phyloP scores from a whole-genome alignment of 2,329 filamentous ascomycete species.

The Colletotrichum truncatum region DNA sequence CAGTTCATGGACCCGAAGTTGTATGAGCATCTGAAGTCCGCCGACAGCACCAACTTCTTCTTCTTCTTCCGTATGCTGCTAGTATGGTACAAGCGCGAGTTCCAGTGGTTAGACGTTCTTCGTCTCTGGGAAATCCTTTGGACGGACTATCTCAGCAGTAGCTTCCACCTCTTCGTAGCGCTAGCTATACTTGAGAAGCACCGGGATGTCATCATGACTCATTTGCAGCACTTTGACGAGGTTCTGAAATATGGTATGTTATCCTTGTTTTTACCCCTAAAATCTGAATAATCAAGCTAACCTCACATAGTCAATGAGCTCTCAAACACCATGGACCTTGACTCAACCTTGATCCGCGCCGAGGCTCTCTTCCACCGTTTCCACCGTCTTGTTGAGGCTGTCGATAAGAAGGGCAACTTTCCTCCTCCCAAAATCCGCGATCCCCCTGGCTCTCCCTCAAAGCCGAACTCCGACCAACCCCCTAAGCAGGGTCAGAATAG shows the following conservation, averaged over 20 bases:
- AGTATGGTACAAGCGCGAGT: slow-evolving; percentile 99
- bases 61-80: slow-evolving; percentile 99
- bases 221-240: slow-evolving; percentile 94
- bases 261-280: neutral
- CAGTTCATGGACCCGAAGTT: slow-evolving; percentile 97
- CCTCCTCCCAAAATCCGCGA: slow-evolving; percentile 59
- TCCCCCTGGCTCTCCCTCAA: slow-evolving; percentile 19
- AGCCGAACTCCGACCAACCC: neutral
- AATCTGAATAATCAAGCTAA: slow-evolving; percentile 23
- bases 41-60: slow-evolving; percentile 98
- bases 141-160: slow-evolving; percentile 90
- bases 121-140: slow-evolving; percentile 92
- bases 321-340: slow-evolving; percentile 89
- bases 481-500: neutral
- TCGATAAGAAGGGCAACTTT: slow-evolving; percentile 92
- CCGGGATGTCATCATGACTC: slow-evolving; percentile 93
- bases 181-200: slow-evolving; percentile 96
- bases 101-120: slow-evolving; percentile 86
- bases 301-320: slow-evolving; percentile 93
- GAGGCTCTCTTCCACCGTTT: slow-evolving; percentile 91
- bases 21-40: slow-evolving; percentile 87
- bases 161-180: slow-evolving; percentile 95
- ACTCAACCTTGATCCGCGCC: slow-evolving; percentile 85
- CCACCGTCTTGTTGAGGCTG: slow-evolving; percentile 85
- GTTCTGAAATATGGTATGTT: slow-evolving; percentile 91